Evolutionary conservation across 2,329 filamentous ascomycete species (phyloP).

Genomic region (Pyrenochaeta sp.): DNA sequence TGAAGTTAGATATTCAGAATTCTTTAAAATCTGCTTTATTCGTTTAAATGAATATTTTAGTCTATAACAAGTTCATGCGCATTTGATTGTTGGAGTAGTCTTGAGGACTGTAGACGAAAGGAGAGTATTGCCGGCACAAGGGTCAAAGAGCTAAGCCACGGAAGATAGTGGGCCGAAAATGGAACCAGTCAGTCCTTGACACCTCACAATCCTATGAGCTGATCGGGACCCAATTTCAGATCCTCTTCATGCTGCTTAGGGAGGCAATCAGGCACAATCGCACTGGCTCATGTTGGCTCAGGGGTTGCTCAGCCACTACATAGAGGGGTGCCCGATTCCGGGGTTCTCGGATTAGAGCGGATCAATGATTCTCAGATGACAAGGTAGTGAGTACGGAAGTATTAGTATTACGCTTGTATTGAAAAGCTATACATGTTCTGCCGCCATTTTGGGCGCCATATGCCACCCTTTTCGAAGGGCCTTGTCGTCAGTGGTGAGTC

Average conservation of each 20-base stretch:
- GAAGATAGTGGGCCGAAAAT: slow-evolving; percentile 4
- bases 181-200: slow-evolving; percentile 2
- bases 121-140: not conserved
- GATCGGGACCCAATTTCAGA: slow-evolving; percentile 2
- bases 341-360: too few species aligned
- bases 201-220: slow-evolving; percentile 6
- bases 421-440: too few species aligned
- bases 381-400: too few species aligned
- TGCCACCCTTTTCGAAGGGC: too few species aligned
- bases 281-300: slow-evolving; percentile 12
- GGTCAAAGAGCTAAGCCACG: not conserved
- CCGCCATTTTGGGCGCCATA: too few species aligned
- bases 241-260: slow-evolving; percentile 1
- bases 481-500: too few species aligned
- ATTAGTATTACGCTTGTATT: too few species aligned
- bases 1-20: not conserved
- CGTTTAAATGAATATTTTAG: too few species aligned
- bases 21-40: not conserved
- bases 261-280: slow-evolving; percentile 6
- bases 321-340: not conserved
- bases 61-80: not conserved
- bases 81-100: not conserved
- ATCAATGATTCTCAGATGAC: too few species aligned
- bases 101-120: not conserved
- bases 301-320: slow-evolving; percentile 9